Evolutionary conservation across 1,284 basidiomycete genomes (phyloP).

Genomic region (Ceratobasidium sp.): DNA sequence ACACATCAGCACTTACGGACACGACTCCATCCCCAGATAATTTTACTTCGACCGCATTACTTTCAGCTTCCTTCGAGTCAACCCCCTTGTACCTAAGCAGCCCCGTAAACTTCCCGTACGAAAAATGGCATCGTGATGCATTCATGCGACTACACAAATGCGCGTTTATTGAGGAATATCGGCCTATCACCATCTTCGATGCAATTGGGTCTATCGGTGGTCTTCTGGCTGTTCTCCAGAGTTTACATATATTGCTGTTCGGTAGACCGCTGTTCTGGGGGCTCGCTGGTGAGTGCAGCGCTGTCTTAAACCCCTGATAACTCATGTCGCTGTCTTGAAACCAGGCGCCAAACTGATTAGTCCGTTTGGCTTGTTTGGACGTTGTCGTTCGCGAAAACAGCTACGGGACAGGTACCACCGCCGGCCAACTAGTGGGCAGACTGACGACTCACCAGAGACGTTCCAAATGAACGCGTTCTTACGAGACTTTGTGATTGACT

Average conservation of each 20-base stretch:
- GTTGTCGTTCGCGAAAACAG: neutral
- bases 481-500: slow-evolving; percentile 23
- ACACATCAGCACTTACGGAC: neutral
- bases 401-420: slow-evolving; percentile 1
- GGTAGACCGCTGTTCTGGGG: slow-evolving; percentile 29
- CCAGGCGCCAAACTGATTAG: slow-evolving; percentile 17
- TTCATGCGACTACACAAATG: no score
- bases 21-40: neutral
- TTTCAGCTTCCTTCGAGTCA: neutral
- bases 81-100: neutral
- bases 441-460: neutral
- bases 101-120: no score
- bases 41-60: neutral
- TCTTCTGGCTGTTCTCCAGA: slow-evolving; percentile 7
- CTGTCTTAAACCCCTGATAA: neutral
- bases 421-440: neutral
- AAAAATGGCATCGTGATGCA: no score
- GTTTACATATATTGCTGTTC: slow-evolving; percentile 7
- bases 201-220: slow-evolving; percentile 22
- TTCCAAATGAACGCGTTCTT: slow-evolving; percentile 5
- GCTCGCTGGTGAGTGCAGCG: neutral
- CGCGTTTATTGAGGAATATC: slow-evolving; percentile 12
- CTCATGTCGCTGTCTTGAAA: no score
- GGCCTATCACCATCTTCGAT: slow-evolving; percentile 7
- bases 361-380: slow-evolving; percentile 1